Evolutionary conservation across 495 filamentous ascomycete genomes (phyloP).

Genomic region (Xylaria castorea): DNA sequence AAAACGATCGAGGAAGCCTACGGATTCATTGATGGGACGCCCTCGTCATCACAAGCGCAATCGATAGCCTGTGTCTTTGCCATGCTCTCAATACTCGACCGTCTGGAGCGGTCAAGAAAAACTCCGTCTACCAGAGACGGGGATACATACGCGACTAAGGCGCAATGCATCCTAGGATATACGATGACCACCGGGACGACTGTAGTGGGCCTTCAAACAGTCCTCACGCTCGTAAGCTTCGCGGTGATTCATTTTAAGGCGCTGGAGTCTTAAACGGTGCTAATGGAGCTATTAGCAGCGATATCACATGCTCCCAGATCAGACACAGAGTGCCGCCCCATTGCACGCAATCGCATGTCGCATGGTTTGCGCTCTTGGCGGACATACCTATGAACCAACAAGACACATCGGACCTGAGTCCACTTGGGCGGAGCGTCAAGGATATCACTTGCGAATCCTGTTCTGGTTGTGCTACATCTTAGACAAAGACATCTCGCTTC

Average conservation of each 20-base stretch:
- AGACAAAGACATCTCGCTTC: constrained; percentile 44
- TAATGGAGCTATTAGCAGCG: background rate
- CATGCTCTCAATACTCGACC: background rate
- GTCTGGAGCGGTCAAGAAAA: background rate
- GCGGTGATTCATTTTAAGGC: background rate
- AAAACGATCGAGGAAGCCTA: background rate
- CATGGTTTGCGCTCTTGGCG: background rate
- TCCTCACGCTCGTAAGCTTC: background rate
- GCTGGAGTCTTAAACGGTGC: background rate
- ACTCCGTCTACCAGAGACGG: background rate
- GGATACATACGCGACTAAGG: background rate
- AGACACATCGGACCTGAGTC: background rate
- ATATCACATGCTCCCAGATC: background rate
- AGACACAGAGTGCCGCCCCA: background rate
- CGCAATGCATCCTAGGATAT: background rate
- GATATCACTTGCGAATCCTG: background rate
- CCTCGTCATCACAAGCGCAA: background rate
- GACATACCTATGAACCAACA: background rate
- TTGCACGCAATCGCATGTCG: background rate
- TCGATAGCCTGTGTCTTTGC: background rate
- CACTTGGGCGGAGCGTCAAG: background rate
- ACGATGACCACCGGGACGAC: background rate
- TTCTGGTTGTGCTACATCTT: background rate
- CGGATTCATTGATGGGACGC: background rate
- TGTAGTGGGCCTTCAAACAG: background rate